Evolutionary conservation across 2,329 filamentous ascomycete species (phyloP).

Genomic region (Pseudocercospora pini-densiflorae): DNA sequence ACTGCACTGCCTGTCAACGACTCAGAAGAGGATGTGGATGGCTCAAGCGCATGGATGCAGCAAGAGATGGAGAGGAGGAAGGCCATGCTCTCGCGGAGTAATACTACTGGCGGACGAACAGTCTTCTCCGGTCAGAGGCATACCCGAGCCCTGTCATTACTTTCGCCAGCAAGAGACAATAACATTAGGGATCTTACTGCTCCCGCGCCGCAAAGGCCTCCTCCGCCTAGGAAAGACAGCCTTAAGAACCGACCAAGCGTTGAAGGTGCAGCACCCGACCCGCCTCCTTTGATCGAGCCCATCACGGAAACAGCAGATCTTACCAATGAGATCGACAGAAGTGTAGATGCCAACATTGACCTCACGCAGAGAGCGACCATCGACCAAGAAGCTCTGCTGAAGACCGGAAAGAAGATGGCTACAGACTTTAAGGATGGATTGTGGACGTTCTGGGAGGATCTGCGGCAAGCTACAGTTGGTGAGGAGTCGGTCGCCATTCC

Average conservation of each 20-base stretch:
- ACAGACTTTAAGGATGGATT: conserved; percentile 88
- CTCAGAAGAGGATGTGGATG: conserved; percentile 51
- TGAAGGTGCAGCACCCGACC: conserved; percentile 1
- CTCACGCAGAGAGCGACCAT: conserved; percentile 42
- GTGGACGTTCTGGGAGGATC: conserved; percentile 93
- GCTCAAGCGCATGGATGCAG: conserved; percentile 50
- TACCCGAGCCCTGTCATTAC: conserved; percentile 73
- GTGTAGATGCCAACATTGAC: conserved; percentile 26
- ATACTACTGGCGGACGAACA: conserved; percentile 55
- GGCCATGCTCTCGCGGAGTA: conserved; percentile 60
- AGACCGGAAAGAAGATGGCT: conserved; percentile 75
- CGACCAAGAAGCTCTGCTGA: conserved; percentile 58
- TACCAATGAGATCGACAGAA: conserved; percentile 8
- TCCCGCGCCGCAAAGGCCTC: conserved; percentile 11
- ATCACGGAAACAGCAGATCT: conserved; percentile 12
- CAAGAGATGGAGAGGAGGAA: conserved; percentile 75
- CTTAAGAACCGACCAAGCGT: conserved; percentile 22
- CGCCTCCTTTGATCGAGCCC: conserved; percentile 9
- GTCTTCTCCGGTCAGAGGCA: conserved; percentile 67
- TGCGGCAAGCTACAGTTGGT: conserved; percentile 92
- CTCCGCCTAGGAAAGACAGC: conserved; percentile 35
- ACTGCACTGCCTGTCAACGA: conserved; percentile 43
- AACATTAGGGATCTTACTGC: conserved; percentile 12
- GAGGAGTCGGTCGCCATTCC: conserved; percentile 75
- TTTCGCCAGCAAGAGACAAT: conserved; percentile 63